These are phyloP conservation scores for Didymellaceae sp. DNA, from an alignment of 2,329 filamentous ascomycete species.

Conservation along the genomic window DNA sequence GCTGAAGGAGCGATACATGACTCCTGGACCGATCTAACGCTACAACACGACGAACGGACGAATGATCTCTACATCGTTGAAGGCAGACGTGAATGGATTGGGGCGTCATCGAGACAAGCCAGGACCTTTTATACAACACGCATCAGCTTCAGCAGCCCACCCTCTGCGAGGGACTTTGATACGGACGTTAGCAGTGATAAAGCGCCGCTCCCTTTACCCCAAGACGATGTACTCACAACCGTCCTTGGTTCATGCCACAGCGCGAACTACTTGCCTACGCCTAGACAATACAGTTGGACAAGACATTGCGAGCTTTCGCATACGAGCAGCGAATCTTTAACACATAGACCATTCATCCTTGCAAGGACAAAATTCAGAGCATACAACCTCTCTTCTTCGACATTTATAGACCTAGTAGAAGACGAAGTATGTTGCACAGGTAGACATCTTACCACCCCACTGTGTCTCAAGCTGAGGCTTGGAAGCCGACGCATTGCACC, in stretches of 20 bases:
- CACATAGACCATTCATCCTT: slow-evolving; percentile 55
- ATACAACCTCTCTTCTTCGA: slow-evolving; percentile 61
- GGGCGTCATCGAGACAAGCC: slow-evolving; percentile 61
- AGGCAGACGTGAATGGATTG: slow-evolving; percentile 70
- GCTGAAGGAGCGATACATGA: slow-evolving; percentile 75
- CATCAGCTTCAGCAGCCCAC: slow-evolving; percentile 51
- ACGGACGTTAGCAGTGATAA: background rate
- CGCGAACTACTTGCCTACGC: slow-evolving; percentile 48
- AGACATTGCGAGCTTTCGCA: slow-evolving; percentile 54
- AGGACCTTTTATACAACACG: slow-evolving; percentile 70
- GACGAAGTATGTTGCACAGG: slow-evolving; percentile 51
- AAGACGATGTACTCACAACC: slow-evolving; percentile 35
- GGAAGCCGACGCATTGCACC: slow-evolving; percentile 53
- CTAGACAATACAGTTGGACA: slow-evolving; percentile 50
- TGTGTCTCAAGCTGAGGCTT: slow-evolving; percentile 59
- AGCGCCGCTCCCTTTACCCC: slow-evolving; percentile 26
- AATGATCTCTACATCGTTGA: slow-evolving; percentile 69
- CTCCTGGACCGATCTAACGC: slow-evolving; percentile 71
- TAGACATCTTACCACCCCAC: slow-evolving; percentile 4
- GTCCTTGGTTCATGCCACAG: slow-evolving; percentile 43
- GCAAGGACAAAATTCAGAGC: slow-evolving; percentile 61
- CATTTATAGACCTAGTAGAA: slow-evolving; percentile 67
- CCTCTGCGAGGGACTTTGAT: background rate
- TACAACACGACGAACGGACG: slow-evolving; percentile 66
- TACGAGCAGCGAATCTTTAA: background rate